Evolutionary conservation across 2,329 filamentous ascomycete genomes (phyloP).

Genomic region (Penicillium capsulatum): DNA sequence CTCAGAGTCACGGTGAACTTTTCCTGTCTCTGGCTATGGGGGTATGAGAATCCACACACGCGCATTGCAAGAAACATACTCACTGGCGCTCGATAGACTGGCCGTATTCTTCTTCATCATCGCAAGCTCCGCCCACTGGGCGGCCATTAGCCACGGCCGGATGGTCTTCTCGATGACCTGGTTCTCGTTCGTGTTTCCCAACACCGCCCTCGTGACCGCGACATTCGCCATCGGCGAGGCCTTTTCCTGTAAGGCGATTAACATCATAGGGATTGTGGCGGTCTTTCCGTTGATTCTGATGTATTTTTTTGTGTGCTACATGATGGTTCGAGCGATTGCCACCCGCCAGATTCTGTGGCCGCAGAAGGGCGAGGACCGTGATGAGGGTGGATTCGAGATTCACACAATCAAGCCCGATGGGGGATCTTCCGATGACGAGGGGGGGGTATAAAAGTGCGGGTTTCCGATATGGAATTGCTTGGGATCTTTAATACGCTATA

Average conservation of each 20-base stretch:
- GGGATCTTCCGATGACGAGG: slow-evolving; percentile 14
- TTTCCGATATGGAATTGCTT: not conserved
- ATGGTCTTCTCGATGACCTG: slow-evolving; percentile 81
- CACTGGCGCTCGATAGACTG: slow-evolving; percentile 50
- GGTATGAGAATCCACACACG: slow-evolving; percentile 32
- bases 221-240: slow-evolving; percentile 67
- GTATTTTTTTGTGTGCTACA: slow-evolving; percentile 64
- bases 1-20: slow-evolving; percentile 57
- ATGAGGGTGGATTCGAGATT: slow-evolving; percentile 56
- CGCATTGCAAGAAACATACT: not conserved
- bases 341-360: slow-evolving; percentile 71
- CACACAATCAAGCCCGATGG: slow-evolving; percentile 28
- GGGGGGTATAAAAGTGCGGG: slow-evolving; percentile 12
- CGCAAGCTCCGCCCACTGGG: slow-evolving; percentile 70
- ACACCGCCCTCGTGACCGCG: slow-evolving; percentile 68
- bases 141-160: slow-evolving; percentile 56
- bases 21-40: slow-evolving; percentile 75
- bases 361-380: slow-evolving; percentile 62
- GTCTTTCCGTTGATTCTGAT: slow-evolving; percentile 61
- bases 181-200: slow-evolving; percentile 79
- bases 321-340: slow-evolving; percentile 67
- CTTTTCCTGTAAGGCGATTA: slow-evolving; percentile 56
- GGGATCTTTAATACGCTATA: too few species aligned
- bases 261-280: slow-evolving; percentile 65
- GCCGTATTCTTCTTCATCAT: slow-evolving; percentile 81